Evolutionary conservation across 495 filamentous ascomycete species (phyloP).

Genomic region (Penicillium lagena): DNA sequence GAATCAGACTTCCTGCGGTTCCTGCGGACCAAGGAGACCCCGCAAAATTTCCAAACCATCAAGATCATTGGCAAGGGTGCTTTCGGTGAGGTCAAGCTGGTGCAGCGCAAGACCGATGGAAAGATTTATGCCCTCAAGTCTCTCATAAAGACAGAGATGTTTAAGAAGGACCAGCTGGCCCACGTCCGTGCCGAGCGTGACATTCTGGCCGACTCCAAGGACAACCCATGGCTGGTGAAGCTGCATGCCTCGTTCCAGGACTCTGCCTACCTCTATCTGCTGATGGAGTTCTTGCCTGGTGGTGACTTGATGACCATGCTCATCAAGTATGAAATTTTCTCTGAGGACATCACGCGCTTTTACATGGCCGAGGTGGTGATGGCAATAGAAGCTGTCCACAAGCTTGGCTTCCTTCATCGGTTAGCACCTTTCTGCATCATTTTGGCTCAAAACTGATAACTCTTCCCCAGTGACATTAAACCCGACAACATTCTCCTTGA

Average conservation of each 20-base stretch:
- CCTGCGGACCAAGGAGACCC: constrained; percentile 83
- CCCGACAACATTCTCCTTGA: constrained; percentile 98
- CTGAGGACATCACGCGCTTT: constrained; percentile 96
- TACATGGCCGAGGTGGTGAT: constrained; percentile 98
- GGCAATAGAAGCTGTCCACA: constrained; percentile 96
- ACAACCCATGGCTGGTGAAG: constrained; percentile 99
- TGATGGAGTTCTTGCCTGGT: constrained; percentile 98
- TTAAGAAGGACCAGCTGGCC: constrained; percentile 98
- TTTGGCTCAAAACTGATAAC: constrained; percentile 5
- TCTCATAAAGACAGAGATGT: constrained; percentile 97
- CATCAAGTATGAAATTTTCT: constrained; percentile 99
- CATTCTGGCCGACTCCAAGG: constrained; percentile 88
- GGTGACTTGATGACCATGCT: constrained; percentile 99
- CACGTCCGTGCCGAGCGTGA: constrained; percentile 97
- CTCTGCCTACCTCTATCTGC: constrained; percentile 88
- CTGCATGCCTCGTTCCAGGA: constrained; percentile 98
- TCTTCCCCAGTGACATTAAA: constrained; percentile 84
- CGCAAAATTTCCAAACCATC: constrained; percentile 87
- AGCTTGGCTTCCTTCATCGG: constrained; percentile 97
- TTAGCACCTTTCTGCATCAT: constrained; percentile 33
- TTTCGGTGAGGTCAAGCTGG: constrained; percentile 95
- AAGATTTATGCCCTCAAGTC: constrained; percentile 99
- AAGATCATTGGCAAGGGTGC: constrained; percentile 99
- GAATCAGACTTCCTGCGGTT: constrained; percentile 92
- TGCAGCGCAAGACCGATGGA: constrained; percentile 91